phyloP scores from a whole-genome alignment of 2,329 filamentous ascomycete species.

The Penicillium sp. region DNA sequence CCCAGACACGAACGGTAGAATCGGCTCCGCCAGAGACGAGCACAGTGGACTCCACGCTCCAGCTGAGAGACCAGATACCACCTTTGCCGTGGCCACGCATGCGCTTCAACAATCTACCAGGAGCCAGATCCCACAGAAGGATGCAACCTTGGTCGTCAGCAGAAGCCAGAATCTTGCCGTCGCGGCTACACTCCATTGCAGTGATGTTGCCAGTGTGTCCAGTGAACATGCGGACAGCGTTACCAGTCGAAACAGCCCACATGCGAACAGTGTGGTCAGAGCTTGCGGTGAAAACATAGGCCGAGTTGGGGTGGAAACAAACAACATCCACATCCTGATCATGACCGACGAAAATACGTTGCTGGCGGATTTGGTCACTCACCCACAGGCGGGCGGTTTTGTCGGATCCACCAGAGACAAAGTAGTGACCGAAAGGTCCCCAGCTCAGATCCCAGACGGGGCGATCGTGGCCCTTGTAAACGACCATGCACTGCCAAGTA shows the following conservation, averaged over 20 bases:
- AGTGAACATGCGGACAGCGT: conserved; percentile 85
- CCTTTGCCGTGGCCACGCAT: conserved; percentile 92
- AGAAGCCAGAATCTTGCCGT: conserved; percentile 86
- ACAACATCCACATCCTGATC: conserved; percentile 88
- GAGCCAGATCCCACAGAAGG: conserved; percentile 89
- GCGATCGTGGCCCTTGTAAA: conserved; percentile 89
- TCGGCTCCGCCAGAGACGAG: conserved; percentile 89
- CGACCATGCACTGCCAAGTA: conserved; percentile 84
- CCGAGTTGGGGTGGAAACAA: conserved; percentile 92
- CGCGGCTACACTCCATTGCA: conserved; percentile 78
- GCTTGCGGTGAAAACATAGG: conserved; percentile 90
- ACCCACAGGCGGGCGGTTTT: conserved; percentile 88
- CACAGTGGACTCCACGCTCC: conserved; percentile 87
- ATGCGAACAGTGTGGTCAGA: conserved; percentile 93
- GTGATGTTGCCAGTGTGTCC: conserved; percentile 88
- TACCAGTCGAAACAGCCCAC: conserved; percentile 90
- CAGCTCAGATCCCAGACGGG: conserved; percentile 86
- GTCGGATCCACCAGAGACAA: conserved; percentile 82
- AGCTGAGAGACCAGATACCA: conserved; percentile 89
- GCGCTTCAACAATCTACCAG: conserved; percentile 81
- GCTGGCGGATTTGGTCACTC: conserved; percentile 85
- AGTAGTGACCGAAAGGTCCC: conserved; percentile 95
- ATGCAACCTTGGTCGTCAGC: conserved; percentile 88
- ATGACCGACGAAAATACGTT: conserved; percentile 86
- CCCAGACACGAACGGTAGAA: conserved; percentile 91